Percentiles rank a stretch among this genome's conserved stretches.
Conservation (phyloP, 2,329 filamentous ascomycete species). For the Exophiala lecanii-corni region DNA sequence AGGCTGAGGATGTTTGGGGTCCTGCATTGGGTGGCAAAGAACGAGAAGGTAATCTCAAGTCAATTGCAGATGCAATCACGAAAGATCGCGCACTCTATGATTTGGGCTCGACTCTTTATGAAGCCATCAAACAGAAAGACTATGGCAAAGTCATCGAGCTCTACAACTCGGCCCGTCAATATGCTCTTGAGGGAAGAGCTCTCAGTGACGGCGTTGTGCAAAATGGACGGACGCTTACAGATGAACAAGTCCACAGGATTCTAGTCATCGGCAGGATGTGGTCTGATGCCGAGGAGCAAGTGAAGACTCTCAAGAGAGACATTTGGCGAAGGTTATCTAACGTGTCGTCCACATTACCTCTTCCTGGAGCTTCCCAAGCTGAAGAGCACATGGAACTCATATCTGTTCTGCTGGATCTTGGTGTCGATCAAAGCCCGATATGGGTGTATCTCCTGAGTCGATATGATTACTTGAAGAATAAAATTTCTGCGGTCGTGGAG, state of each 20-base stretch:
- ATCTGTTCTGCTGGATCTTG: slow-evolving; percentile 80
- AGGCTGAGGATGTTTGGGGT: slow-evolving; percentile 96
- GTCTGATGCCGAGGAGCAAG: slow-evolving; percentile 84
- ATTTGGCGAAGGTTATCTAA: slow-evolving; percentile 77
- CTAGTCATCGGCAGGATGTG: slow-evolving; percentile 90
- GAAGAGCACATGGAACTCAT: slow-evolving; percentile 94
- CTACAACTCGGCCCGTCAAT: slow-evolving; percentile 75
- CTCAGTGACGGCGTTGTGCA: slow-evolving; percentile 57
- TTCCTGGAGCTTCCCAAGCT: slow-evolving; percentile 47
- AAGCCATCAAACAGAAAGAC: slow-evolving; percentile 85
- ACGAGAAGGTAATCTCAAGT: slow-evolving; percentile 81
- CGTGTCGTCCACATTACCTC: slow-evolving; percentile 56
- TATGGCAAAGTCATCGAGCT: slow-evolving; percentile 84
- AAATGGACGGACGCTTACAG: slow-evolving; percentile 56
- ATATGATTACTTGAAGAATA: slow-evolving; percentile 83
- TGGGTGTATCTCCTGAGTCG: slow-evolving; percentile 92
- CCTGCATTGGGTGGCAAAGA: slow-evolving; percentile 87
- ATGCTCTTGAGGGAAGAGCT: slow-evolving; percentile 70
- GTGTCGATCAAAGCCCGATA: slow-evolving; percentile 92
- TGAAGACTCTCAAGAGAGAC: slow-evolving; percentile 81
- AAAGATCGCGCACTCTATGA: slow-evolving; percentile 78
- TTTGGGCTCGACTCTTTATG: slow-evolving; percentile 68
- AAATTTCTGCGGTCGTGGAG: slow-evolving; percentile 74
- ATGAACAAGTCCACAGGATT: slow-evolving; percentile 79
- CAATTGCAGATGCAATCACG: slow-evolving; percentile 69